Base-by-base conservation (phyloP, 805 yeast genomes). In the Clavispora asparagi region DNA sequence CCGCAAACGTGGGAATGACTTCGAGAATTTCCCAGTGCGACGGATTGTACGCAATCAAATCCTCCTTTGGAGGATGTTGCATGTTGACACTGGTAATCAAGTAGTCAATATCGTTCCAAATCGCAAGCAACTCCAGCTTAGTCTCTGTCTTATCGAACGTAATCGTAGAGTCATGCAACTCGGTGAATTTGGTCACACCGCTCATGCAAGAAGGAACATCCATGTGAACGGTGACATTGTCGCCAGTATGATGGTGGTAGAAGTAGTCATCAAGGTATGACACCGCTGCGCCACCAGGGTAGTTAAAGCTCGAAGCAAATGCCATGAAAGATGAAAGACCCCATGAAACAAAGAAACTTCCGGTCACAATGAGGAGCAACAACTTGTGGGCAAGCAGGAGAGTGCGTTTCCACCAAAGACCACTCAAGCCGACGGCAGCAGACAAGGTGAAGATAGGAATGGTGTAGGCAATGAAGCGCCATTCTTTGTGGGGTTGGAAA, bases 241-340 rank as follows among this genome's bases (percentile, higher is more conserved):
- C 19, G 9, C 25, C 28, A 3, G 23, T 4, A 27, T 49, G 43
- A 38, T 54, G 43, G 4, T 50, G 25, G 8, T 66, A 43, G 25
- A 77, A 55, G 37, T 68, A 60, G 9, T 69, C 55, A 56, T 88
- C 85, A 47, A 86, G 73, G 19, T 58, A 57, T 13, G 59, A 49
- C 30, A 90, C 65, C 0, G 96, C 96, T 1, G 65, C 73, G 0
- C 97, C 97, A 11, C 97, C 97, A 2, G 97, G 96, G 60, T 92
- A 92, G 62, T 92, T 92, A 62, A 70, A 69, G 42, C 85, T 74
- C 0, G 96, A 88, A 5, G 81, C 71, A 40, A 73, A 75, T 0
- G 83, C 78, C 73, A 82, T 82, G 10, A 73, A 58, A 1, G 76
- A 38, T 0, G 91, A 77, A 3, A 72, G 42, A 3, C 67, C 59